A percentile compares a stretch with the other conserved stretches of the same genome.
Evolutionary conservation across 1,284 basidiomycete genomes (phyloP).

Genomic region (Inonotus hispidus): DNA sequence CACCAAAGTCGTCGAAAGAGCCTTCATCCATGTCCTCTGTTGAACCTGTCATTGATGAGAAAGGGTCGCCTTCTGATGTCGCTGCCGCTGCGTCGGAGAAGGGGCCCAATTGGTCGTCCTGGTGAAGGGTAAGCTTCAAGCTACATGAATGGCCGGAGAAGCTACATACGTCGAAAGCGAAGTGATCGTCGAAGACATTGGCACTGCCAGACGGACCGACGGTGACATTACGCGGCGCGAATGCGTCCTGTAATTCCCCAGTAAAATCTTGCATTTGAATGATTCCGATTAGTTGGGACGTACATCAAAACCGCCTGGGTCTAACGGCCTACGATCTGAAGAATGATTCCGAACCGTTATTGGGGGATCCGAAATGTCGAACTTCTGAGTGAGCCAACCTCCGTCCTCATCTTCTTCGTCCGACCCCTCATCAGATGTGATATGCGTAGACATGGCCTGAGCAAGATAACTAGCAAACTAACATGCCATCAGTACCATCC

Average conservation of each 20-base stretch:
- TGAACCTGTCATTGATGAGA: conserved; percentile 49
- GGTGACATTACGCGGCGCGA: conserved; percentile 34
- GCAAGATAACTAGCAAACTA: conserved; percentile 74
- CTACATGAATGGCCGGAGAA: conserved; percentile 34
- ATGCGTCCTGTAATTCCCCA: conserved; percentile 45
- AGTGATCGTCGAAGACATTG: conserved; percentile 45
- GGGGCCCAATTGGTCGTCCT: conserved; percentile 65
- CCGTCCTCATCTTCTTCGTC: conserved; percentile 67
- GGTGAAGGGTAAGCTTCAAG: conserved; percentile 4
- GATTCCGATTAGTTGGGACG: conserved; percentile 23
- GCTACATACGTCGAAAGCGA: conserved; percentile 37
- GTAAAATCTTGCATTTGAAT: not conserved
- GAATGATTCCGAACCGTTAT: conserved; percentile 44
- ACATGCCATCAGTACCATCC: not conserved
- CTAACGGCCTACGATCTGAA: conserved; percentile 46
- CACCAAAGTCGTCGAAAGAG: conserved; percentile 63
- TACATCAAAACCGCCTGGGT: conserved; percentile 55
- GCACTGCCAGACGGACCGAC: conserved; percentile 23
- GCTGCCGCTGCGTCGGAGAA: conserved; percentile 58
- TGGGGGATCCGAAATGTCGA: conserved; percentile 54
- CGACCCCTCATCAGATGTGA: conserved; percentile 40
- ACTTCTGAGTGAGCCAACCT: conserved; percentile 72
- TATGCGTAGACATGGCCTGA: conserved; percentile 62
- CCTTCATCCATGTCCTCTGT: conserved; percentile 47
- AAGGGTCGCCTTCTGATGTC: conserved; percentile 33